These are phyloP conservation scores for Prinsepia uniflora DNA, from an alignment of 306 rosid species.

Conservation along the genomic window DNA sequence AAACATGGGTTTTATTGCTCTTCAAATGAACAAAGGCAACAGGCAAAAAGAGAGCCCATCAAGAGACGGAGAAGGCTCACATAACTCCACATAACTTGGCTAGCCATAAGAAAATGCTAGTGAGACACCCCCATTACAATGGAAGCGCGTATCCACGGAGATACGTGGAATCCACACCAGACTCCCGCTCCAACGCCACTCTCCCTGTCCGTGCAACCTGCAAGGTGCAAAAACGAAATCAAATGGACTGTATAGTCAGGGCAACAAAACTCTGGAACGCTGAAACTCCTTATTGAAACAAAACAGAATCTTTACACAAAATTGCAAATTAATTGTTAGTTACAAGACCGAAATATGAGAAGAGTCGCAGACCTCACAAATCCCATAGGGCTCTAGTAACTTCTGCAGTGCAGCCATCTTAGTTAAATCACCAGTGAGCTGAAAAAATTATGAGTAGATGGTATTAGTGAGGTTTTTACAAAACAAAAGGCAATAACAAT, in stretches of 20 bases:
- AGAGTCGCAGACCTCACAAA: conserved; percentile 49
- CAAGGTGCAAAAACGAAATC: conserved; percentile 5
- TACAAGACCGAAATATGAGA: neutral
- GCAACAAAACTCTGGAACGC: neutral
- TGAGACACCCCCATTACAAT: conserved; percentile 14
- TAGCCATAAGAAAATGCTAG: neutral
- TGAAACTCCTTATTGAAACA: neutral
- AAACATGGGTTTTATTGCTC: neutral
- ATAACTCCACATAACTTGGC: neutral
- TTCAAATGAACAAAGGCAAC: neutral
- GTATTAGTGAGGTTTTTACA: conserved; percentile 4
- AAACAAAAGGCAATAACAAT: neutral
- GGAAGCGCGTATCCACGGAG: conserved; percentile 59
- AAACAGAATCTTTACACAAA: neutral
- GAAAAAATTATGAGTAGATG: conserved; percentile 9
- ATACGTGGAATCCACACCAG: conserved; percentile 52
- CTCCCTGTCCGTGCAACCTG: conserved; percentile 63
- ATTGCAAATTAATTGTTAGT: neutral
- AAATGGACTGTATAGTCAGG: neutral
- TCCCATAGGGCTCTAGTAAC: conserved; percentile 51
- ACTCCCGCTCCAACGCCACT: conserved; percentile 51
- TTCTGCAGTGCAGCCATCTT: conserved; percentile 63
- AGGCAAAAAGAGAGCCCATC: neutral
- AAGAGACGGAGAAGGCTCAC: neutral
- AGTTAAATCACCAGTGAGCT: conserved; percentile 59